Percentiles rank a stretch among this genome's conserved stretches.
Evolutionary conservation across 169 alveolate genomes (phyloP).

Genomic region (Plasmodium yoelii): DNA sequence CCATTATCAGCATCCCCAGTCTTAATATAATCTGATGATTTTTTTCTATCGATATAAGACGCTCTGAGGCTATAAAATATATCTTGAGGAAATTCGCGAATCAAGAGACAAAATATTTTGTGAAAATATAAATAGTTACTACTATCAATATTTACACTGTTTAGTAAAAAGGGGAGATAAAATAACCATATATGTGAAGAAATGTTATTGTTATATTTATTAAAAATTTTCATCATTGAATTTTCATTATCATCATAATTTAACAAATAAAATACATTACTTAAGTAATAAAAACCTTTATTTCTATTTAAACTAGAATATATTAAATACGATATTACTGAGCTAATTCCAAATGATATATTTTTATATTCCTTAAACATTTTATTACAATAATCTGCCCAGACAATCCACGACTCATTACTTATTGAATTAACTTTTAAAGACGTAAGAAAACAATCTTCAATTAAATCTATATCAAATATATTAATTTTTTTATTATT

Average conservation of each 20-base stretch:
- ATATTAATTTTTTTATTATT: conserved; percentile 16
- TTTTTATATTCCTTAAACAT: conserved; percentile 42
- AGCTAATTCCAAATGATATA: conserved; percentile 36
- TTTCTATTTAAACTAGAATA: conserved; percentile 43
- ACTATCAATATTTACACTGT: conserved; percentile 30
- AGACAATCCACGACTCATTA: conserved; percentile 52
- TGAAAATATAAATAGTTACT: conserved; percentile 62
- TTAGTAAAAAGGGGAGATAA: conserved; percentile 59
- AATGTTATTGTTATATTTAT: conserved; percentile 57
- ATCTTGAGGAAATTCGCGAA: conserved; percentile 69
- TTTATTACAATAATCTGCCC: conserved; percentile 72
- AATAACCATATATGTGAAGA: conserved; percentile 65
- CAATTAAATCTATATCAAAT: conserved; percentile 53
- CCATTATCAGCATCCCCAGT: no score
- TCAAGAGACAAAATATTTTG: conserved; percentile 53
- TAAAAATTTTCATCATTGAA: conserved; percentile 40
- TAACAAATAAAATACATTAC: conserved; percentile 63
- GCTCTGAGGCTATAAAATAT: conserved; percentile 56
- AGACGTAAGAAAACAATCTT: conserved; percentile 69
- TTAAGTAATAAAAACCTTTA: conserved; percentile 48
- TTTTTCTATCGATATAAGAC: conserved; percentile 39
- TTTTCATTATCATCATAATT: conserved; percentile 37
- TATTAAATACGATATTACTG: conserved; percentile 66
- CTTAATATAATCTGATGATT: conserved; percentile 13
- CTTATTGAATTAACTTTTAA: conserved; percentile 46